Base-by-base conservation (phyloP, 2,329 filamentous ascomycete genomes). In the Sclerotinia spermophila region DNA sequence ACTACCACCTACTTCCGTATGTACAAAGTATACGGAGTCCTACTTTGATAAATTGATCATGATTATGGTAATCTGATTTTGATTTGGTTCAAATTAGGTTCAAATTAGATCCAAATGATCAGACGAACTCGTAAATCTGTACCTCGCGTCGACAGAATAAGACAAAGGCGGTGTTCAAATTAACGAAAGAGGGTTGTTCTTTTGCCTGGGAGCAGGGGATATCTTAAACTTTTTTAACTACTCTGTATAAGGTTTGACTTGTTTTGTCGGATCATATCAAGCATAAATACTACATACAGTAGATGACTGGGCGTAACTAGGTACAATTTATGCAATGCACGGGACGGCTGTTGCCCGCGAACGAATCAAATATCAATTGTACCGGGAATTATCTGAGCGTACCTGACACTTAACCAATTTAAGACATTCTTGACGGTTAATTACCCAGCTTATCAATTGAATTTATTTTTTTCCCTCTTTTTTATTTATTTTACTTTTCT, bases 391-490 rank as follows among this genome's bases (percentile, higher is more conserved):
- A n/a, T 24, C 19, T 33, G 19, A 24, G 15, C 7, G 60, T 65
- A 38, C 61, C 44, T 65, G 61, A 51, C 61, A 51, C 61, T 65
- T 51, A 27, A 51, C 61, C 61, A 38, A 19, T 38, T 65, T 2
- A 3, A 51, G 61, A 65, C n/a, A 33, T 19, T 5, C 42, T 35
- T 30, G 35, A 35, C 21, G 60, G 30, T 35, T 48, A 48, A 53
- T 15, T 13, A 15, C n/a, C n/a, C 48, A 51, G 48, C 48, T 17
- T 51, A 51, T 51, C 45, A 51, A n/a, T 51, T 51, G 11, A 10
- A n/a, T 51, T 51, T 48, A 19, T 42, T 45, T 45, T 48, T 24
- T 35, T 35, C 13, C 21, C 21, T 38, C 30, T 15, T 58, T 24
- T 6, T 6, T 3, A 3, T 21, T 24, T 45, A 19, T 7, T 45